Base-by-base conservation (phyloP, 495 filamentous ascomycete species). In the Cercophora samala region DNA sequence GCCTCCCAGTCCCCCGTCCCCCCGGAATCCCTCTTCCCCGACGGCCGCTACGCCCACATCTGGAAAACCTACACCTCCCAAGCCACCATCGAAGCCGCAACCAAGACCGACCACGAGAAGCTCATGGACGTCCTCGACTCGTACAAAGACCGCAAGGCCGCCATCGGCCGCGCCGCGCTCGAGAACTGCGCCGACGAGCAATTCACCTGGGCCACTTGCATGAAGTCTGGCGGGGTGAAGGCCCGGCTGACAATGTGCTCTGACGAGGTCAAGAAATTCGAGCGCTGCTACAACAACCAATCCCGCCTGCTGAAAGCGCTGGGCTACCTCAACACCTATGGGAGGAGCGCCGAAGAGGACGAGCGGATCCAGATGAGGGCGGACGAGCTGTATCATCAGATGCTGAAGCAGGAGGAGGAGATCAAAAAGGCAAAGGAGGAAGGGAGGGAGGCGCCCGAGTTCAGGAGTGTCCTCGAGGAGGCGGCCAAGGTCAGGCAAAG, bases 311-410 rank as follows among this genome's bases (percentile, higher is more conserved):
- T 99, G 51, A 92, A 93, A 76, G 91, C 93, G 11, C 79, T 99
- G 29, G 95, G 95, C n/a, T 99, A 97, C 75, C 83, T 96, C 68
- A 84, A 86, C 0, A 83, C 82, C 51, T 82, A 85, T 67, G 81
- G 88, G 17, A 84, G 87, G n/a, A 81, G 86, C 46, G 70, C 81
- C 5, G 89, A 89, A 56, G 84, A 89, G 61, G 91, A 96, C 69
- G 95, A 98, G 80, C 81, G 86, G 64, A 96, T 99, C 67, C 95
- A 99, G 79, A 91, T 99, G 90, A 92, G 96, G 77, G 93, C 92
- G 61, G 93, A 97, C 78, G 87, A 84, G 63, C 82, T 97, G 37
- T 97, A 93, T 75, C 92, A 95, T 68, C 84, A 88, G 68, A 90
- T 97, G 89, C 77, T 94, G 21, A 82, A 84, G 60, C 92, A 93